phyloP scores from a whole-genome alignment of 2,329 filamentous ascomycete species.

The Chrysoporthe puriensis region DNA sequence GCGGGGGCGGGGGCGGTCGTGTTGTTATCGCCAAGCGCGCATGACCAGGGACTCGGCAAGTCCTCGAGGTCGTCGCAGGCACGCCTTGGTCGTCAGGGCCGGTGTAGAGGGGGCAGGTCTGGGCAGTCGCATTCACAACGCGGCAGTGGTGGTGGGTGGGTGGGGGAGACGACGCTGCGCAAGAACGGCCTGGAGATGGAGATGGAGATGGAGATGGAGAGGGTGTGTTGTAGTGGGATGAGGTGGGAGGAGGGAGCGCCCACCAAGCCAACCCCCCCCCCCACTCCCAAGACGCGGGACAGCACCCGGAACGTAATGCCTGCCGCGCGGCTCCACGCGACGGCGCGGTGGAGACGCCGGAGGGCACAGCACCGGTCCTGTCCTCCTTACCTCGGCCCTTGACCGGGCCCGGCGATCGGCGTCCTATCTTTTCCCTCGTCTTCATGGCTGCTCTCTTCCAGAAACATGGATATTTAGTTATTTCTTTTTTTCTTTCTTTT shows the following conservation, averaged over 20 bases:
- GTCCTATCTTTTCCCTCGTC: neutral
- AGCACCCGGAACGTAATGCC: conserved; percentile 22
- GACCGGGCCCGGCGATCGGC: too few relatives aligned
- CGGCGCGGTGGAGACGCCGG: conserved; percentile 5
- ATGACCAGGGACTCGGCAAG: neutral
- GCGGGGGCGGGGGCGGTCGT: neutral
- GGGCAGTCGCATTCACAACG: neutral
- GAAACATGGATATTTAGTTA: neutral
- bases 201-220: neutral
- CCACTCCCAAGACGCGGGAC: conserved; percentile 7
- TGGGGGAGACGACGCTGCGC: neutral
- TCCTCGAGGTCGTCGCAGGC: neutral
- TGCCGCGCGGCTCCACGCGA: conserved; percentile 5
- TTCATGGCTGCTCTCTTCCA: neutral
- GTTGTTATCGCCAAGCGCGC: neutral
- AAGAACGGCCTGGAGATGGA: neutral
- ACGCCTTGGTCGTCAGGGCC: neutral
- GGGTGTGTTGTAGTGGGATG: neutral
- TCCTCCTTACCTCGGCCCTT: neutral
- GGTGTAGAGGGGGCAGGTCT: neutral
- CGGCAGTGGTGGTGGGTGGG: too few relatives aligned
- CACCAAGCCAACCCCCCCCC: neutral
- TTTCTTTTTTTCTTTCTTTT: neutral
- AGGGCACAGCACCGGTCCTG: neutral
- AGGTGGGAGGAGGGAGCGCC: neutral